Evolutionary conservation across 2,329 filamentous ascomycete genomes (phyloP), one percentile per base, ranked within the genome.

Genomic region (Knoxdaviesia proteae): DNA sequence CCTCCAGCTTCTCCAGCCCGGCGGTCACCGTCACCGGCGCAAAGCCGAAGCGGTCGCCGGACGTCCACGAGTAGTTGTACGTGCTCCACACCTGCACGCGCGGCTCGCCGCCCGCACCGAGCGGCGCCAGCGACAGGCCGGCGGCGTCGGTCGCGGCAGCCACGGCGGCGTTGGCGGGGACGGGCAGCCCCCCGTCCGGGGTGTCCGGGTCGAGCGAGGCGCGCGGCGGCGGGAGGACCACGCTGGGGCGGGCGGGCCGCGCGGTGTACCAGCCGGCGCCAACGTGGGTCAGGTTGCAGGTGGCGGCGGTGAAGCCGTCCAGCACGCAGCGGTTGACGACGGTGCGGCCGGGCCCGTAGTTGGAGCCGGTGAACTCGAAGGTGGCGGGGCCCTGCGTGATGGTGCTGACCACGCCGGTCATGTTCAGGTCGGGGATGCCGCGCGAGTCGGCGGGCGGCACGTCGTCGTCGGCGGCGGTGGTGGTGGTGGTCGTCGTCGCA

Each of bases 11-110:
- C 42, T 50, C 45, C 31, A 47, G 42, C 6, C 44, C 44, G 10
- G 44, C 44, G 7, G 52, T 54, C 39, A 53, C 47, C 6, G 52
- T 54, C 9, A 53, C 51, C n/a, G 51, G 50, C 37, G 49, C 52
- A 42, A 49, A 54, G 7, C 51, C 52, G 40, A 48, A 51, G 20
- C 52, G 45, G 42, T 50, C 51, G 32, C 52, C 52, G 47, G 48
- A 50, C 34, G 49, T 52, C 51, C 52, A 54, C 38, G 45, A 51
- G 44, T 52, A 54, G 42, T 48, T 49, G 46, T 53, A 53, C 10
- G 51, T 53, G 39, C 47, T 51, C 39, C 45, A 53, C 20, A 20
- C 20, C 20, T 20, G 20, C 20, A 20, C 20, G 20, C 20, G 20
- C 8, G 46, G 47, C 9, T 51, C 50, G 46, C 52, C 49, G 20